phyloP scores from a whole-genome alignment of 1,139 yeast genomes.

The Candida tetrigidarum region DNA sequence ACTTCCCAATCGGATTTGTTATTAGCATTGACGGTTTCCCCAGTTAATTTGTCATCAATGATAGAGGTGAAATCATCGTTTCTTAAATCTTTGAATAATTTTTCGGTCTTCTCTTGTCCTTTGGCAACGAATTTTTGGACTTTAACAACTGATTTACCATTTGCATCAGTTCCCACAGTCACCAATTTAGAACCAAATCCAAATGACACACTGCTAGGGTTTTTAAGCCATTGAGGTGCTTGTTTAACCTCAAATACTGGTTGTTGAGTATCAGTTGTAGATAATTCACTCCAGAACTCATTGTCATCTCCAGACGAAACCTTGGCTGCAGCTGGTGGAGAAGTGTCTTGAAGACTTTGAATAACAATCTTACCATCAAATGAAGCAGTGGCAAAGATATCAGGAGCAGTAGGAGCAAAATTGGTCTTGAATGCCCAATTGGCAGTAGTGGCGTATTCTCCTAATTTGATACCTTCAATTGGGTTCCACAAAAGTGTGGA shows the following conservation, averaged over 20 bases:
- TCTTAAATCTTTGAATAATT: slow-evolving; percentile 62
- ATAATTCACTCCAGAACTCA: slow-evolving; percentile 79
- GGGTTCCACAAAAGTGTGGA: slow-evolving; percentile 93
- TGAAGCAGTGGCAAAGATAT: slow-evolving; percentile 90
- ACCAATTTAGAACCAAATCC: slow-evolving; percentile 96
- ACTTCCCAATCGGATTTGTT: slow-evolving; percentile 81
- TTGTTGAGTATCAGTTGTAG: slow-evolving; percentile 75
- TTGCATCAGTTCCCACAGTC: slow-evolving; percentile 47
- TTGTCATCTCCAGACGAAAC: slow-evolving; percentile 62
- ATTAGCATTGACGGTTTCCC: slow-evolving; percentile 39
- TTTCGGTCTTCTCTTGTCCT: slow-evolving; percentile 43
- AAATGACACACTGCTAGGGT: slow-evolving; percentile 78
- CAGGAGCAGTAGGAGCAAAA: slow-evolving; percentile 90
- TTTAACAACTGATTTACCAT: slow-evolving; percentile 48
- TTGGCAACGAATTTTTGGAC: slow-evolving; percentile 54
- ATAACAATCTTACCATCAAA: slow-evolving; percentile 86
- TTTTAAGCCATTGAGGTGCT: slow-evolving; percentile 88
- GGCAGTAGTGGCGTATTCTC: slow-evolving; percentile 89
- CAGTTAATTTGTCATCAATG: slow-evolving; percentile 53
- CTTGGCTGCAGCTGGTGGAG: slow-evolving; percentile 54
- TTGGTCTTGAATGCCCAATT: slow-evolving; percentile 92
- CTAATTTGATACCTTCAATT: slow-evolving; percentile 65
- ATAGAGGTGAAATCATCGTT: slow-evolving; percentile 56
- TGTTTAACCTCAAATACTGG: slow-evolving; percentile 70
- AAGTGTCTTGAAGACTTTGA: slow-evolving; percentile 87